Evolutionary conservation across 2,329 filamentous ascomycete genomes (phyloP).

Genomic region (Alternaria incomplexa): DNA sequence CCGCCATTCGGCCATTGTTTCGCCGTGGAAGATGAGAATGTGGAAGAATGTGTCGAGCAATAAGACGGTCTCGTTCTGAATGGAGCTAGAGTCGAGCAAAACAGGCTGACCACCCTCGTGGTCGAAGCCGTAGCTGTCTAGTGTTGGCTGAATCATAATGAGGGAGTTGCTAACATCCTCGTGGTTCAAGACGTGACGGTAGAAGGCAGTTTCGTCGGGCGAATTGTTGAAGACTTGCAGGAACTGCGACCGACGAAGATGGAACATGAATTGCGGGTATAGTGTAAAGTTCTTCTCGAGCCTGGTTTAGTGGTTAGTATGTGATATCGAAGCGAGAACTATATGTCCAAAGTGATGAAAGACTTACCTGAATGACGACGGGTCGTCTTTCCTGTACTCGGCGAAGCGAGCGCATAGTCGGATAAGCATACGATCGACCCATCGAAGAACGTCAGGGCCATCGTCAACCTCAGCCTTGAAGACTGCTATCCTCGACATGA

Average conservation of each 20-base stretch:
- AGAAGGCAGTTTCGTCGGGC: conserved; percentile 98
- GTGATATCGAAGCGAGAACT: background rate
- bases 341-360: background rate
- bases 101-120: conserved; percentile 92
- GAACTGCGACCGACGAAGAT: conserved; percentile 95
- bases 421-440: conserved; percentile 99
- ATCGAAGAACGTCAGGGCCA: conserved; percentile 95
- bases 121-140: conserved; percentile 97
- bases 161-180: conserved; percentile 97
- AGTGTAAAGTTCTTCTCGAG: conserved; percentile 97
- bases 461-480: conserved; percentile 99
- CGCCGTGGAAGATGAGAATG: conserved; percentile 98
- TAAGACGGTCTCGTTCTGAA: conserved; percentile 91
- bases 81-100: conserved; percentile 94
- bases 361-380: conserved; percentile 81
- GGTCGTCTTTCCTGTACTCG: conserved; percentile 97
- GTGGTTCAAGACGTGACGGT: conserved; percentile 94
- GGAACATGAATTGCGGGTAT: conserved; percentile 99
- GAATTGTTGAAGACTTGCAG: conserved; percentile 99
- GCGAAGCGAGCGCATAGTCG: conserved; percentile 94
- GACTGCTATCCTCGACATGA: conserved; percentile 99
- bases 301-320: conserved; percentile 45
- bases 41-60: conserved; percentile 99
- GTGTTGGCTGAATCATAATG: conserved; percentile 97
- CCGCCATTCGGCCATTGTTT: conserved; percentile 97